Evolutionary conservation across 345 rosid species (phyloP).

Genomic region (Pistacia integerrima): DNA sequence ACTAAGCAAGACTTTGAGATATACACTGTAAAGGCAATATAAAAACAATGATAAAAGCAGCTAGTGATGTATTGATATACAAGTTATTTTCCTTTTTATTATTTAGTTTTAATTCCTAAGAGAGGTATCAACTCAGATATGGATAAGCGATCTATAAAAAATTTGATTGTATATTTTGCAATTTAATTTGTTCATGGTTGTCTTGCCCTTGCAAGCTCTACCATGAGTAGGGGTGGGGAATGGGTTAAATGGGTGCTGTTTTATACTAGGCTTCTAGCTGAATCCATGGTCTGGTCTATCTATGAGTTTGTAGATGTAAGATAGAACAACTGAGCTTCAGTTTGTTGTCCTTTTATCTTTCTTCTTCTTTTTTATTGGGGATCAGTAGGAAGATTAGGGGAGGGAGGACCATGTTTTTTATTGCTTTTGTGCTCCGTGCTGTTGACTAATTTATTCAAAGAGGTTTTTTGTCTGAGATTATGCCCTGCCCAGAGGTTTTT

Average conservation of each 20-base stretch:
- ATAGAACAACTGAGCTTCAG: background rate
- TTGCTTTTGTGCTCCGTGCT: background rate
- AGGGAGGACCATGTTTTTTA: background rate
- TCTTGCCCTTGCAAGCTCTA: background rate
- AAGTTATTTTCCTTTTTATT: background rate
- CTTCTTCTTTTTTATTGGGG: no score
- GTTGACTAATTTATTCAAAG: background rate
- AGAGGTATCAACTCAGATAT: background rate
- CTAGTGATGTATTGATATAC: background rate
- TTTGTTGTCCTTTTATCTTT: background rate
- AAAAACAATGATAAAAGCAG: background rate
- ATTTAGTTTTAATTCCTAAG: background rate
- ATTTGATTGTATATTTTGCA: background rate
- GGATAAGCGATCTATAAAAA: background rate
- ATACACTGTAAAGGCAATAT: background rate
- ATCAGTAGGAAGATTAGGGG: background rate
- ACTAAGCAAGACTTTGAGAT: background rate
- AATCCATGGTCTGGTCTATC: background rate
- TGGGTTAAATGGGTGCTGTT: no score
- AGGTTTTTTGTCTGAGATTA: background rate
- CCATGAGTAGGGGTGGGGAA: no score
- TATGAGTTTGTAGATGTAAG: background rate
- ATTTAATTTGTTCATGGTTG: background rate
- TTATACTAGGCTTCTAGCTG: no score
- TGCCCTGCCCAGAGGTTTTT: background rate